Evolutionary conservation across 805 yeast genomes (phyloP), one percentile per base, ranked within the genome.

Genomic region (Ogataea pignaliae): DNA sequence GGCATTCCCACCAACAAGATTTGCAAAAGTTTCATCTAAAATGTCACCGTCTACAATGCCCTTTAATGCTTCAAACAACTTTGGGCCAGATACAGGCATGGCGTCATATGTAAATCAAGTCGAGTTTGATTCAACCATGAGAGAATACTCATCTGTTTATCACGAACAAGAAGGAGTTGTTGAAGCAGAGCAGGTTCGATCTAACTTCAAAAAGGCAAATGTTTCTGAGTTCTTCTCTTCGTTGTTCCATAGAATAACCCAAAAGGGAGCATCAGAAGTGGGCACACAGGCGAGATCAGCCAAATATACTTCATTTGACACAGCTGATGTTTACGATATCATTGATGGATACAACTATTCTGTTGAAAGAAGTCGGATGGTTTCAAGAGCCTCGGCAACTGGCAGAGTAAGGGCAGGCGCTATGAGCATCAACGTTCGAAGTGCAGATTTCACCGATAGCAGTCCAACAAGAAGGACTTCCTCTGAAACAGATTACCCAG

Each of bases 311-410:
- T 15, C 42, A 16, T 33, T 35, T 34, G 48, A 39, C 18, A 51
- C 51, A 37, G 46, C 52, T 2, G 55, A 51, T 44, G 41, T 51
- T 12, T 51, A 51, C 30, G 55, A 51, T 36, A 51, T 51, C 16
- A 46, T 51, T 28, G 55, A 51, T 44, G 52, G 48, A 33, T 51
- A 51, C 37, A 49, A 46, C 37, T 49, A 51, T 35, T 32, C 51
- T 9, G 21, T 37, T 16, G 52, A 48, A 29, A 45, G 52, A 10
- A 52, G 51, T 10, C 30, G 51, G 9, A 30, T 4, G 9, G 13
- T 30, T n/a, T 13, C 33, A 12, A 12, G 33, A 13, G 14, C 33
- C 14, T n/a, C 33, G 5, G 33, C 33, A 30, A n/a, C 14, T 6
- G 14, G 33, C 10, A 30, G 33, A 30, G 14, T 10, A 12, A 12